These are phyloP conservation scores for Euphrasia arctica DNA, from an alignment of 305 asterid genomes.

Conservation along the genomic window DNA sequence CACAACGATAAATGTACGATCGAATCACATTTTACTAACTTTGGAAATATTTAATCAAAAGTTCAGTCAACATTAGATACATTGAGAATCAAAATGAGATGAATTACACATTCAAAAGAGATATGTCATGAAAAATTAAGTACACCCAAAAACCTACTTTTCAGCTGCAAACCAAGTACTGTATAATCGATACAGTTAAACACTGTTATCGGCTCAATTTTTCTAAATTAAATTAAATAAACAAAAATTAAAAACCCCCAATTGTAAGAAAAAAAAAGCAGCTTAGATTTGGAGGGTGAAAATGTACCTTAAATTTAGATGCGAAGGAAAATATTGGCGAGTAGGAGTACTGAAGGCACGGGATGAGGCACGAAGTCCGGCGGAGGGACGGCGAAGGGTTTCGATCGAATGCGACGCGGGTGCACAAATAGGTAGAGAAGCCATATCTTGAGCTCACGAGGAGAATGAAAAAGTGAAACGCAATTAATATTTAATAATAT, in stretches of 20 bases:
- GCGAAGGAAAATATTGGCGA: conserved; percentile 13
- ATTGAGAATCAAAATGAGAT: neutral
- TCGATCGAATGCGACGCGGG: conserved; percentile 27
- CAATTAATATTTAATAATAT: too few species aligned
- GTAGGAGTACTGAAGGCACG: conserved; percentile 10
- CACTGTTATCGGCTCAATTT: neutral
- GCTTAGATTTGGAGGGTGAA: conserved; percentile 2
- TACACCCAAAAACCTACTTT: neutral
- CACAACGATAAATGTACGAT: neutral
- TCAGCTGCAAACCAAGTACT: too few species aligned
- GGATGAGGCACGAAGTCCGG: conserved; percentile 18
- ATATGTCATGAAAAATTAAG: too few species aligned
- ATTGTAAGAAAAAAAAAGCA: neutral
- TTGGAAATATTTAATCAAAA: too few species aligned
- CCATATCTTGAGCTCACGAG: conserved; percentile 22
- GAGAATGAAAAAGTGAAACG: too few species aligned
- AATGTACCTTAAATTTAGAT: conserved; percentile 33
- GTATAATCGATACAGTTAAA: neutral
- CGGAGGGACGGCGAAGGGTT: conserved; percentile 29
- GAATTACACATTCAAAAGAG: too few species aligned
- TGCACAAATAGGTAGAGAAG: conserved; percentile 28
- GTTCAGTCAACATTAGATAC: neutral
- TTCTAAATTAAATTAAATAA: neutral
- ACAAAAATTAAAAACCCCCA: neutral
- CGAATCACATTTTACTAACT: neutral